A percentile compares a stretch with the other conserved stretches of the same genome.
phyloP scores from a whole-genome alignment of 257 asterid species.

The Nicotiana benthamiana region DNA sequence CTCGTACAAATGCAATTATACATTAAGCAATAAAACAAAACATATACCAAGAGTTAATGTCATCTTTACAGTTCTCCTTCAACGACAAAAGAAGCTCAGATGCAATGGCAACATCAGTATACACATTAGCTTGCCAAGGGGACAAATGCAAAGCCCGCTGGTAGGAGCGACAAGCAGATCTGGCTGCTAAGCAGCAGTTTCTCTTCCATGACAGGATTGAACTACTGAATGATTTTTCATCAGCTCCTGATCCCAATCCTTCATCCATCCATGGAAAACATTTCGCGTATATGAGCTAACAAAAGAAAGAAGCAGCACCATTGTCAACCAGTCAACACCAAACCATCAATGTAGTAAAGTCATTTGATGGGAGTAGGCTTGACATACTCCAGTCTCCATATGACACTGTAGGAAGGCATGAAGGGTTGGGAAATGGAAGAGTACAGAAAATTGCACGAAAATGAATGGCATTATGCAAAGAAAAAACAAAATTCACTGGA shows the following conservation, averaged over 20 bases:
- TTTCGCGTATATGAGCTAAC: conserved; percentile 78
- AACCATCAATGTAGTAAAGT: conserved; percentile 2
- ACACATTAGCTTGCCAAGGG: conserved; percentile 88
- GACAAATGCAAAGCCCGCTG: conserved; percentile 89
- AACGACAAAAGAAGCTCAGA: conserved; percentile 49
- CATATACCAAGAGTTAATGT: conserved; percentile 45
- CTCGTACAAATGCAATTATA: conserved; percentile 13
- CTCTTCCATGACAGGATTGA: conserved; percentile 71
- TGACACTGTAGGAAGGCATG: background rate
- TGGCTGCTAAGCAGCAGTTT: conserved; percentile 61
- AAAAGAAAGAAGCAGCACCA: conserved; percentile 19
- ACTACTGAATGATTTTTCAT: conserved; percentile 47
- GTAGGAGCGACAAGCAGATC: conserved; percentile 60
- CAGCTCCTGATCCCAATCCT: conserved; percentile 27
- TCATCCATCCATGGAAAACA: conserved; percentile 85
- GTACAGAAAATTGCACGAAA: background rate
- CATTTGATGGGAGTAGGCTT: background rate
- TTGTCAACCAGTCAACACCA: conserved; percentile 17
- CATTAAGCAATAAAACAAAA: conserved; percentile 7
- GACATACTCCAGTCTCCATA: conserved; percentile 9
- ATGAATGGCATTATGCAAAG: no score
- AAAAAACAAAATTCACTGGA: background rate
- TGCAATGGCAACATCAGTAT: conserved; percentile 76
- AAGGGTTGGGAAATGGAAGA: background rate
- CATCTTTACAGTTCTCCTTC: conserved; percentile 40